These are phyloP conservation scores for Colletotrichum sp. DNA, from an alignment of 2,329 filamentous ascomycete species.

Conservation along the genomic window DNA sequence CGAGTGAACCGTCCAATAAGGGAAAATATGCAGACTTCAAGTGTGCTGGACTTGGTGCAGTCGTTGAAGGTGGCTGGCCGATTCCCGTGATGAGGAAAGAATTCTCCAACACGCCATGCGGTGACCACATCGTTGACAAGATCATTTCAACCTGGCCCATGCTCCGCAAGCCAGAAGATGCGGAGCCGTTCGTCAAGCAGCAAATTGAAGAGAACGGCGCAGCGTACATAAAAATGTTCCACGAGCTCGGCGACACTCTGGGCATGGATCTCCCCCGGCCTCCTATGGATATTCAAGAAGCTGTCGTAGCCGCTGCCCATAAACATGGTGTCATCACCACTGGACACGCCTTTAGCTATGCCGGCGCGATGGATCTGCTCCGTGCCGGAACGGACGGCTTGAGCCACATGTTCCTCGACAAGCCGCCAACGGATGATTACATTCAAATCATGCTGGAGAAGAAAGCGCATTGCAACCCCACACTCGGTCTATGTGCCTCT, in stretches of 20 bases:
- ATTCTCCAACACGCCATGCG: neutral
- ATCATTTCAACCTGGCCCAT: conserved; percentile 48
- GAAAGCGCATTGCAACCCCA: conserved; percentile 27
- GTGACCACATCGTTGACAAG: neutral
- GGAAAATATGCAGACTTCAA: conserved; percentile 51
- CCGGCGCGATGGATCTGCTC: conserved; percentile 32
- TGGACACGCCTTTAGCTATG: conserved; percentile 29
- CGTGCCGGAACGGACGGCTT: conserved; percentile 31
- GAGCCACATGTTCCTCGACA: conserved; percentile 35
- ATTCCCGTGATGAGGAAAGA: conserved; percentile 24
- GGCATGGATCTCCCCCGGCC: conserved; percentile 41
- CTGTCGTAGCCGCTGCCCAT: conserved; percentile 43
- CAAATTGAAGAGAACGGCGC: conserved; percentile 35
- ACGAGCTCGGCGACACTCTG: conserved; percentile 49
- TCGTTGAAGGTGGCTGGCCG: conserved; percentile 58
- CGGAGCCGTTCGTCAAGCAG: conserved; percentile 44
- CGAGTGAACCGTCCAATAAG: neutral
- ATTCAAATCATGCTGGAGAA: conserved; percentile 27
- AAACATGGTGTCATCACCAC: conserved; percentile 28
- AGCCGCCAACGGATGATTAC: conserved; percentile 26
- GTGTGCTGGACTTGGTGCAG: conserved; percentile 51
- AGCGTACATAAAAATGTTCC: conserved; percentile 58
- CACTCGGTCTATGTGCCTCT: conserved; percentile 25
- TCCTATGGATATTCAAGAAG: conserved; percentile 46
- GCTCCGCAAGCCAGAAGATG: conserved; percentile 40